A percentile compares a stretch with the other conserved stretches of the same genome.
These are phyloP conservation scores for Bruguiera parviflora DNA, from an alignment of 345 rosid species.

Conservation along the genomic window DNA sequence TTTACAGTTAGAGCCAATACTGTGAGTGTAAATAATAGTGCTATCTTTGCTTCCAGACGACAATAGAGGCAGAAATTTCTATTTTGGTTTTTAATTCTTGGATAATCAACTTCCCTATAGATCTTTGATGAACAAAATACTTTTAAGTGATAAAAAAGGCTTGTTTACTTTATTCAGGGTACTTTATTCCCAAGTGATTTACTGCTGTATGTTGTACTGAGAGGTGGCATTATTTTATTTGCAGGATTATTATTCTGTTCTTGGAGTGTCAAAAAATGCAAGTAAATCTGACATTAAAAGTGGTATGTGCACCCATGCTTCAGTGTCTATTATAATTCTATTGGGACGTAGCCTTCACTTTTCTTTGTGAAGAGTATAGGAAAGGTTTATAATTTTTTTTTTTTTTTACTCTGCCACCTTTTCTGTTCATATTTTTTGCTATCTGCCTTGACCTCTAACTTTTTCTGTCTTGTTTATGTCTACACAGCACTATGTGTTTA, in stretches of 20 bases:
- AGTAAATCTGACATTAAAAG: conserved; percentile 95
- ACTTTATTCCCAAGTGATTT: neutral
- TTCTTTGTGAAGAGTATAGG: no score
- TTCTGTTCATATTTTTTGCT: no score
- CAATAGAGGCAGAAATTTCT: neutral
- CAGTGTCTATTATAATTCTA: conserved; percentile 2
- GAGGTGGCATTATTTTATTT: conserved; percentile 8
- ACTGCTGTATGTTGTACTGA: neutral
- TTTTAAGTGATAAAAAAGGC: neutral
- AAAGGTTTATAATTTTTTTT: no score
- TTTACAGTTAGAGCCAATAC: conserved; percentile 82
- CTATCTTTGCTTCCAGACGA: conserved; percentile 8
- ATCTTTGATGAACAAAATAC: neutral
- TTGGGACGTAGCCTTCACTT: no score
- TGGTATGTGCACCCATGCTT: conserved; percentile 40
- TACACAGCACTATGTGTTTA: no score
- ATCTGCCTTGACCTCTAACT: no score
- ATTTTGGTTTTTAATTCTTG: neutral
- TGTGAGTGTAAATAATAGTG: conserved; percentile 52
- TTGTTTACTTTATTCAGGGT: neutral
- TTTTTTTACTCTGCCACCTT: no score
- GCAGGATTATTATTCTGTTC: conserved; percentile 90
- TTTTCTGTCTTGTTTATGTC: no score
- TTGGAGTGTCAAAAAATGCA: conserved; percentile 84
- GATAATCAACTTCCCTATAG: neutral